Conservation (phyloP, 163 green algal species). For the Picocystis sp. region DNA sequence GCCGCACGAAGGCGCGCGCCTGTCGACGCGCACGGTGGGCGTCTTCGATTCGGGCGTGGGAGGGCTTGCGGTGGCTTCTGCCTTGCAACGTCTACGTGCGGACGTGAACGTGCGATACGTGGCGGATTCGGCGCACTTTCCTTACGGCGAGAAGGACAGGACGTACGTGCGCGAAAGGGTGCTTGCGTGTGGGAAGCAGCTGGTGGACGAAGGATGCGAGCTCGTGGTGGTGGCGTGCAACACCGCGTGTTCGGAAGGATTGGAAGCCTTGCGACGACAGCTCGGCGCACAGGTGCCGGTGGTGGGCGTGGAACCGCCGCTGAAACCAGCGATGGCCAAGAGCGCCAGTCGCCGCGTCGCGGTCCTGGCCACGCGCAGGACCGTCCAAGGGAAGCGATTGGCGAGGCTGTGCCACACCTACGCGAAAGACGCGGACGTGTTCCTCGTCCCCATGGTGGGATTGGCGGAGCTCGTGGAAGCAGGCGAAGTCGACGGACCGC, state of each 20-base stretch:
- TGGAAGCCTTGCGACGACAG: slow-evolving; percentile 1
- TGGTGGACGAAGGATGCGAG: slow-evolving; percentile 5
- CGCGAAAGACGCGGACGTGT: not conserved
- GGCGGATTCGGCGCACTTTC: slow-evolving; percentile 7
- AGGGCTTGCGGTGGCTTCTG: slow-evolving; percentile 2
- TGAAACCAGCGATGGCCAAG: slow-evolving; percentile 5
- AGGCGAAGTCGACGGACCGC: not conserved
- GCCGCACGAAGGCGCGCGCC: too few relatives aligned
- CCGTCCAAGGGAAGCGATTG: not conserved
- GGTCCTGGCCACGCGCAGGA: slow-evolving; percentile 5
- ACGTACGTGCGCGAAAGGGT: not conserved
- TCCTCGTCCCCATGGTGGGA: slow-evolving; percentile 4
- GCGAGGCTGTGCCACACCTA: not conserved
- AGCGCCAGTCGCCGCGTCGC: not conserved
- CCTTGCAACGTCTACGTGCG: slow-evolving; percentile 6
- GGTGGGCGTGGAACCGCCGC: slow-evolving; percentile 8
- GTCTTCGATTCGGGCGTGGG: slow-evolving; percentile 10
- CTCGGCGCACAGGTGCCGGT: slow-evolving; percentile 1
- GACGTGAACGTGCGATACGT: slow-evolving; percentile 5
- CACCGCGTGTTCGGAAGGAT: slow-evolving; percentile 4
- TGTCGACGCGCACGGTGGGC: not conserved
- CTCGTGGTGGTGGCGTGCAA: slow-evolving; percentile 10
- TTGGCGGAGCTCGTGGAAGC: slow-evolving; percentile 7
- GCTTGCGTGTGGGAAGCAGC: not conserved
- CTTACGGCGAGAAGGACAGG: slow-evolving; percentile 7